Evolutionary conservation across 805 yeast species (phyloP), one percentile per base, ranked within the genome.

Genomic region (Yarrowia sp.): DNA sequence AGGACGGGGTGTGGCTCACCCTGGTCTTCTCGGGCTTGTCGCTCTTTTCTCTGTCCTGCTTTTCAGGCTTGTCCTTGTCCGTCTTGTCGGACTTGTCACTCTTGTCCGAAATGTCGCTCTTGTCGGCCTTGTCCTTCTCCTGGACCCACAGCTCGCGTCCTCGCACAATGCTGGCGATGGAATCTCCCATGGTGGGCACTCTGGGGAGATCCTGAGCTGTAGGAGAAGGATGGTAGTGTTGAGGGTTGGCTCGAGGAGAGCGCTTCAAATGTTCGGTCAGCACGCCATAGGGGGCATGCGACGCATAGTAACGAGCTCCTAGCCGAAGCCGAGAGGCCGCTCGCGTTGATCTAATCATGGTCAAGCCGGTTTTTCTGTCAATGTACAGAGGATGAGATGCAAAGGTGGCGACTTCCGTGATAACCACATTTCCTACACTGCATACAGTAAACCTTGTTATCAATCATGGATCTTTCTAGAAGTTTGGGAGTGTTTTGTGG

Each of bases 271-370:
- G 61, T 14, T 54, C 61, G 19, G 38, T 14, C 14, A 54, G 40
- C 26, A 54, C 46, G 22, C 61, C 46, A 17, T 36, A 54, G 26
- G 61, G 46, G 14, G 61, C 61, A 24, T 54, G 61, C 12, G 61
- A 54, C 46, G 61, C 61, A 28, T 54, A 54, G 26, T 54, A 14
- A 17, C 61, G 61, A 11, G 61, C 44, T 54, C 61, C 61, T 38
- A 54, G 44, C 61, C 61, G 61, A 16, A 54, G 46, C 61, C 61
- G 61, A 17, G 61, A 54, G 40, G 61, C 61, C 61, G 46, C 46
- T 54, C 61, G 44, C 61, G 61, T 54, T 22, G 61, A 54, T 54
- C 61, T 17, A 38, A 54, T 54, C 61, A 54, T 54, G 36, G 44
- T 54, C 33, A 24, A 35, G 14, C n/a, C 59, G 59, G 30, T n/a